These are phyloP conservation scores for Syncephalastrum contaminatum DNA, from an alignment of 371 early-diverging fungal genomes.

Conservation along the genomic window DNA sequence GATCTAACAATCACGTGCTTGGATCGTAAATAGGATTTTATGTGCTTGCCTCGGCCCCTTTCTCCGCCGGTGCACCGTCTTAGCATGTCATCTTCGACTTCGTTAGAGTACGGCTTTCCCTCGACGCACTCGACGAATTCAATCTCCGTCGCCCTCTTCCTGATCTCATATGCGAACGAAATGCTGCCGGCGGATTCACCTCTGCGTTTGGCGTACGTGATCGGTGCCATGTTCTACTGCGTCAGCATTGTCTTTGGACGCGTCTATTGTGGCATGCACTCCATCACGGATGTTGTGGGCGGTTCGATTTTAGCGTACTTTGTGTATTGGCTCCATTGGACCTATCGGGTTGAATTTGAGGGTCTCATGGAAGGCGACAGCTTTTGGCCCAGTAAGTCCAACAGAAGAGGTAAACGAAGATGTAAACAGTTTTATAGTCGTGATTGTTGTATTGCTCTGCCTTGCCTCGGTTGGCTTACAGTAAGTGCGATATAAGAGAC, in stretches of 20 bases:
- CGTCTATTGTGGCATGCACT: slow-evolving; percentile 80
- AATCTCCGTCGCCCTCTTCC: slow-evolving; percentile 64
- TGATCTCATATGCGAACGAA: slow-evolving; percentile 52
- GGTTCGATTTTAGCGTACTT: slow-evolving; percentile 62
- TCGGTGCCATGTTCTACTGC: slow-evolving; percentile 57
- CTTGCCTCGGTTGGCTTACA: slow-evolving; percentile 56
- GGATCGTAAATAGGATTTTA: slow-evolving; percentile 53
- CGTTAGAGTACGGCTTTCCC: slow-evolving; percentile 81
- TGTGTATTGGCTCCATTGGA: slow-evolving; percentile 61
- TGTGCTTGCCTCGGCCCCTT: slow-evolving; percentile 75
- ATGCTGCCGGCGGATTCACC: slow-evolving; percentile 37
- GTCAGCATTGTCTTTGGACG: slow-evolving; percentile 66
- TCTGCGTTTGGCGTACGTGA: slow-evolving; percentile 35
- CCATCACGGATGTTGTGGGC: slow-evolving; percentile 69
- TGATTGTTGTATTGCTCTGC: slow-evolving; percentile 37
- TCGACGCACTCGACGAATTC: slow-evolving; percentile 80
- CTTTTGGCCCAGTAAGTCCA: slow-evolving; percentile 48
- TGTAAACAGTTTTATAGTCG: slow-evolving; percentile 22
- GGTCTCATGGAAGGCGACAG: slow-evolving; percentile 48
- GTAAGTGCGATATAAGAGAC: slow-evolving; percentile 22
- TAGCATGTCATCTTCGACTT: slow-evolving; percentile 59
- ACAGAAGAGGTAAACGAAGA: not conserved
- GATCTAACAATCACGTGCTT: no score
- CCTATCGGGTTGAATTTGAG: slow-evolving; percentile 49
- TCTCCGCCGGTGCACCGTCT: slow-evolving; percentile 71